Evolutionary conservation across 306 rosid species (phyloP), one percentile per base, ranked within the genome.

Genomic region (Vigna hirtella): DNA sequence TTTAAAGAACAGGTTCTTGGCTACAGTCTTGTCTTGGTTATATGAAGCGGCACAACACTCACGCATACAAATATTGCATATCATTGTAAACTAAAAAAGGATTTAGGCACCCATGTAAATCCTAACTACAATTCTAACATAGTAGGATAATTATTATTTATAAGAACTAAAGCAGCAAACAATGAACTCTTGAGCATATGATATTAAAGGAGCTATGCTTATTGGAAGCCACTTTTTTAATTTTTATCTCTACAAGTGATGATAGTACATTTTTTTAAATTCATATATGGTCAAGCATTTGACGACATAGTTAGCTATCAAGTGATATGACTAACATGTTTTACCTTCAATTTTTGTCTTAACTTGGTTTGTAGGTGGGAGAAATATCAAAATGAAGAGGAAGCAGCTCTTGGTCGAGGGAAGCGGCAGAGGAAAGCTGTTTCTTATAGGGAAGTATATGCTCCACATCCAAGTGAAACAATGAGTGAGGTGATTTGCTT

Each of bases 391-490:
- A 93, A 84, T 77, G 99, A 96, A 84, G 99, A 93, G 87, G 98
- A 90, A 89, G 99, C 99, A 66, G 89, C 81, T 62, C 99, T 93
- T 87, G 99, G 99, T 74, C 94, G 99, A 26, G 99, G 99, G 80
- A 96, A 96, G 87, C 96, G 99, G 63, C 91, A 71, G 82, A 89
- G 99, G 59, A 96, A 96, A 90, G 97, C 98, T 66, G 96, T 96
- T 73, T 96, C 99, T 24, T 96, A 96, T 40, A 86, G 99, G 84
- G 99, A 96, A 87, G 96, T 80, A 69, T 96, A 90, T 83, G 98
- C 96, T 77, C 84, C 93, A 79, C 97, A 96, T 85, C 91, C 96
- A 62, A 85, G 78, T 77, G 97, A 86, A 93, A 76, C 89, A 48
- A 53, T 90, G 87, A 89, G 77, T 79, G 98, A 91, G 99, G 99